phyloP scores from a whole-genome alignment of 495 filamentous ascomycete genomes.

The Xylaria grammica region DNA sequence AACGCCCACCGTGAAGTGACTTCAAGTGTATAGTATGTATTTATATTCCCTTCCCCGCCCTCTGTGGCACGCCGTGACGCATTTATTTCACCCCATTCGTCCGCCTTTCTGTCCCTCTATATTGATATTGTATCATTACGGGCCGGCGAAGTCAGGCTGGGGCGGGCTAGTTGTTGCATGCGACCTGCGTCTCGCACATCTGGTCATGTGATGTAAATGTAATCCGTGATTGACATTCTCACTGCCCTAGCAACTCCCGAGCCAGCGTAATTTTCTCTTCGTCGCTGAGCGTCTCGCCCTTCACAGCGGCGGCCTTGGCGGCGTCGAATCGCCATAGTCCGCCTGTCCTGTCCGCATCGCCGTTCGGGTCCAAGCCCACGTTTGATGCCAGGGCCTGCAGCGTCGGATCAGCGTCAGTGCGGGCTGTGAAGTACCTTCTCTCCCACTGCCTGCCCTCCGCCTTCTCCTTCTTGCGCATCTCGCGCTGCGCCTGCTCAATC shows the following conservation, averaged over 20 bases:
- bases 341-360: conserved; percentile 82
- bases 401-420: conserved; percentile 56
- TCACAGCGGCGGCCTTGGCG: conserved; percentile 61
- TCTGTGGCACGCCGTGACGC: no score
- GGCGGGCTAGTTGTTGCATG: background rate
- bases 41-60: background rate
- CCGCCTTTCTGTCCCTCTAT: background rate
- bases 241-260: conserved; percentile 51
- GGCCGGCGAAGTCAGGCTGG: background rate
- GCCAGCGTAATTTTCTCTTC: conserved; percentile 46
- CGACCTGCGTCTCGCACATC: no score
- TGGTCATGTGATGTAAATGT: no score
- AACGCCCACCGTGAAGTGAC: background rate
- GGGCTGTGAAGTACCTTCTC: conserved; percentile 77
- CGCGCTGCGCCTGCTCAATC: conserved; percentile 90
- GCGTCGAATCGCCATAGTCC: conserved; percentile 87
- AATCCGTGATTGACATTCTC: no score
- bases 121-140: no score
- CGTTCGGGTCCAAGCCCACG: conserved; percentile 57
- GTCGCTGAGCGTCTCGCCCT: conserved; percentile 40
- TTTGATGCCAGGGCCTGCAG: conserved; percentile 64
- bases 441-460: conserved; percentile 80
- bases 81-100: no score
- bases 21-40: background rate
- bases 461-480: conserved; percentile 80